phyloP scores from a whole-genome alignment of 768 basidiomycete genomes.

The Lactarius indigo region DNA sequence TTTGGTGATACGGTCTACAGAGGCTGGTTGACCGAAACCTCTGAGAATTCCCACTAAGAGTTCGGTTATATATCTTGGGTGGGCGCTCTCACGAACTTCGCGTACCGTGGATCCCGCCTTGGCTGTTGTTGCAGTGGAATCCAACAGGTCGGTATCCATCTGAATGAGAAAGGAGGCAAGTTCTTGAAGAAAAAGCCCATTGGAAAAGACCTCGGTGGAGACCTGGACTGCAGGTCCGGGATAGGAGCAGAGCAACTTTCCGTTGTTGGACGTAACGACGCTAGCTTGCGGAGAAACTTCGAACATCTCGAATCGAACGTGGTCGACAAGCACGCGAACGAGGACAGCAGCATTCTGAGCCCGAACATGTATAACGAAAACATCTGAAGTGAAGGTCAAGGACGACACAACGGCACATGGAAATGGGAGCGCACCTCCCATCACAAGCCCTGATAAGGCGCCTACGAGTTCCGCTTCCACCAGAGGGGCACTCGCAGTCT shows the following conservation, averaged over 20 bases:
- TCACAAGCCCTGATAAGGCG: not conserved
- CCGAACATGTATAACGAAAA: conserved; percentile 6
- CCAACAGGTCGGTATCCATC: not conserved
- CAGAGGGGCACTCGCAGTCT: not conserved
- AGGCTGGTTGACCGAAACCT: conserved; percentile 35
- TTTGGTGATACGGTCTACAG: conserved; percentile 21
- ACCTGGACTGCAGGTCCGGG: conserved; percentile 44
- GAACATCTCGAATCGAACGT: conserved; percentile 31
- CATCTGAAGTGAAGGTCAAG: not conserved
- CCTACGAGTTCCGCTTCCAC: not conserved
- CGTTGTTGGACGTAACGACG: conserved; percentile 36
- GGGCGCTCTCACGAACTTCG: not conserved
- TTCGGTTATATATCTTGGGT: not conserved
- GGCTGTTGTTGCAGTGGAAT: not conserved
- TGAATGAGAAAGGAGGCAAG: not conserved
- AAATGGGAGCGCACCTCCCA: not conserved
- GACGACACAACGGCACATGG: no score
- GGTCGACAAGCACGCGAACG: not conserved
- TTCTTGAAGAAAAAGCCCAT: not conserved
- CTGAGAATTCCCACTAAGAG: not conserved
- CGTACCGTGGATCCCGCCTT: conserved; percentile 25
- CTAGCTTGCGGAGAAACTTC: conserved; percentile 39
- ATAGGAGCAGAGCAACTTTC: conserved; percentile 30
- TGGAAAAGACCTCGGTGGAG: conserved; percentile 16
- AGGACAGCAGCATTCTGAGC: conserved; percentile 14